phyloP scores from a whole-genome alignment of 1,139 yeast genomes.

The Geotrichum carabidarum region DNA sequence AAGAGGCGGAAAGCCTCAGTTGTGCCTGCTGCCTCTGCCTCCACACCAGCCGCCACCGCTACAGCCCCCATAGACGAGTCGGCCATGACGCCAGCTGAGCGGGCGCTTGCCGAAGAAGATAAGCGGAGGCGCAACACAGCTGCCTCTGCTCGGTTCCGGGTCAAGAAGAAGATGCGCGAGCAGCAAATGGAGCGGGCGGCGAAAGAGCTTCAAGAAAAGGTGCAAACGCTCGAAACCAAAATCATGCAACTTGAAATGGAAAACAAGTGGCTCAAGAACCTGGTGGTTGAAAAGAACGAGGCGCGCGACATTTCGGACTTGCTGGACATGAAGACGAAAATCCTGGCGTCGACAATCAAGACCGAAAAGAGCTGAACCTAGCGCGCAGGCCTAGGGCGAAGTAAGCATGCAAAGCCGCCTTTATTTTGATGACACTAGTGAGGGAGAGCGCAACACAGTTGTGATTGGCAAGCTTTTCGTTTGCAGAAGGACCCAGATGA shows the following conservation, averaged over 20 bases:
- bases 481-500: no score
- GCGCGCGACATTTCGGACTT: slow-evolving; percentile 36
- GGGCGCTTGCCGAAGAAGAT: slow-evolving; percentile 47
- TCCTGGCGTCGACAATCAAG: slow-evolving; percentile 6
- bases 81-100: slow-evolving; percentile 17
- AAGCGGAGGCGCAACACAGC: slow-evolving; percentile 74
- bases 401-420: neutral
- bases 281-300: slow-evolving; percentile 62
- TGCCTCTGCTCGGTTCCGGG: slow-evolving; percentile 74
- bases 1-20: neutral
- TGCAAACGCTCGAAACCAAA: slow-evolving; percentile 56
- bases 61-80: neutral
- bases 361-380: neutral
- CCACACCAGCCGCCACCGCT: neutral
- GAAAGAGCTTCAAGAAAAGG: slow-evolving; percentile 56
- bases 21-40: neutral
- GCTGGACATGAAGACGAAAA: slow-evolving; percentile 30
- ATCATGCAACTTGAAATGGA: slow-evolving; percentile 74
- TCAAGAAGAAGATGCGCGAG: slow-evolving; percentile 76
- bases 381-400: no score
- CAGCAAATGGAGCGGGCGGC: slow-evolving; percentile 74
- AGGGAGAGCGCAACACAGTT: neutral
- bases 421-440: neutral
- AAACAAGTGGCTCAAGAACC: slow-evolving; percentile 67
- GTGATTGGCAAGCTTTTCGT: no score